Base-by-base conservation (phyloP, 306 rosid species). In the Ziziphus jujuba region DNA sequence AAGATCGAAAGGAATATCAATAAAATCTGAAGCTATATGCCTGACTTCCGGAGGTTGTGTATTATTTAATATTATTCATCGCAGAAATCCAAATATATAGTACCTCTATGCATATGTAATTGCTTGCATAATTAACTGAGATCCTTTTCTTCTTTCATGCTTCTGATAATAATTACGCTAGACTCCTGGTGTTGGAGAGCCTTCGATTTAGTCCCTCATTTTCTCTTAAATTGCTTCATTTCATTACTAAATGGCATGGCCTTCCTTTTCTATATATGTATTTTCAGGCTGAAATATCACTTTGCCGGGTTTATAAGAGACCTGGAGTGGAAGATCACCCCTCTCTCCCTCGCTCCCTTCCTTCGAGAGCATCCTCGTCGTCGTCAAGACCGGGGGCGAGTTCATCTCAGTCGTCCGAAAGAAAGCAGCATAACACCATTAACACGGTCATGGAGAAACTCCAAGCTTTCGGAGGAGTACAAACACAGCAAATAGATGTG, bases 251-350 rank as follows among this genome's bases (percentile, higher is more conserved):
- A n/a, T n/a, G n/a, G n/a, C n/a, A n/a, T 22, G 19, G 49, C 22
- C 22, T 15, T 44, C 68, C n/a, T 6, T 33, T 14, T 11, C 36
- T 19, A 12, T 36, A n/a, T 36, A 47, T 33, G 52, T 14, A 25
- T 19, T 56, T 69, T 6, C 72, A 93, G 99, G 87, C 84, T 28
- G 99, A 95, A 77, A 95, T 95, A 82, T 95, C 99, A 6, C 79
- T 95, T 2, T 95, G 99, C 69, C 86, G 99, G 1, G 99, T 95
- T 22, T 90, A 90, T 87, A 90, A 95, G 80, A 82, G 99, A 79
- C 87, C 97, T 0, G 99, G 99, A 66, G 99, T 95, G 1, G 99
- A 95, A 78, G 97, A 95, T 65, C 95, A 89, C 61, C 93, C 95
- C 0, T 92, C 96, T 8, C 91, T 89, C 53, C 96, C 97, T 61